Evolutionary conservation across 2,329 filamentous ascomycete species (phyloP).

Genomic region (Penicillium sp.): DNA sequence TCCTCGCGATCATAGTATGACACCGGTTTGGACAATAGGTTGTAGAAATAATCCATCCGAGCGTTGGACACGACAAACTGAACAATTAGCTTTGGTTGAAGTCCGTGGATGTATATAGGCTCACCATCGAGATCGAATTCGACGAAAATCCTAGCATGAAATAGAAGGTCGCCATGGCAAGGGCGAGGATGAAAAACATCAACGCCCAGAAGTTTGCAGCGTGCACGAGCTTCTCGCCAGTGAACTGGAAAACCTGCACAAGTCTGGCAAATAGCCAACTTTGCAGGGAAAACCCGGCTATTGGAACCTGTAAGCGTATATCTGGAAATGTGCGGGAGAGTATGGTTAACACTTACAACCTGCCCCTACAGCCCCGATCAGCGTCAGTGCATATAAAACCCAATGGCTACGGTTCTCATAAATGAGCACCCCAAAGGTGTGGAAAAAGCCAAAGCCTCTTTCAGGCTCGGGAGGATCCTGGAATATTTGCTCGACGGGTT

Average conservation of each 20-base stretch:
- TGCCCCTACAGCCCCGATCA: constrained; percentile 1
- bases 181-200: constrained; percentile 49
- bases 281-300: constrained; percentile 5
- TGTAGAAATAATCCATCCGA: too few relatives aligned
- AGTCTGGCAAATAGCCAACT: constrained; percentile 4
- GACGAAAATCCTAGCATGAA: background rate
- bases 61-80: too few relatives aligned
- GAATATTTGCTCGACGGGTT: too few relatives aligned
- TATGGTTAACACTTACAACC: background rate
- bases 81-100: too few relatives aligned
- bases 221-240: background rate
- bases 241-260: constrained; percentile 1
- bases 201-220: constrained; percentile 19
- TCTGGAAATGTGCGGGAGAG: background rate
- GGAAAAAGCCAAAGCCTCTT: too few relatives aligned
- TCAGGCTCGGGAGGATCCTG: too few relatives aligned
- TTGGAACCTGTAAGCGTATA: background rate
- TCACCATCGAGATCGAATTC: too few relatives aligned
- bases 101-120: too few relatives aligned
- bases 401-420: constrained; percentile 2
- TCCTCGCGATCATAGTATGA: background rate
- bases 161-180: constrained; percentile 7
- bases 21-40: background rate
- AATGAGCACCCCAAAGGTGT: background rate
- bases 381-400: background rate